Base-by-base conservation (phyloP, 2,329 filamentous ascomycete genomes). In the Septoria petroselini region DNA sequence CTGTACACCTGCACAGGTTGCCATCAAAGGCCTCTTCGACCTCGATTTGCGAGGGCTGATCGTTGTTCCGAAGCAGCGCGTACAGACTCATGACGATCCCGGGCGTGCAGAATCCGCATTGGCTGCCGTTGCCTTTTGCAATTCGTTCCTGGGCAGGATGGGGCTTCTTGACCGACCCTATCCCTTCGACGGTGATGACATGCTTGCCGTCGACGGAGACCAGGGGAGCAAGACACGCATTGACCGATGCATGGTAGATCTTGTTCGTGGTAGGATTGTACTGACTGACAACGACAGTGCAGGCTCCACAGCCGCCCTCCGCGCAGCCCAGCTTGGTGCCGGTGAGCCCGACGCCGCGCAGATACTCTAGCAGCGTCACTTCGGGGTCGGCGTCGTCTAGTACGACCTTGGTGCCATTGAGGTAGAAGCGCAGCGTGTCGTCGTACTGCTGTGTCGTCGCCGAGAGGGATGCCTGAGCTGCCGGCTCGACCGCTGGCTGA, bases 1-100 rank as follows among this genome's bases (percentile, higher is more conserved):
- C 93, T 0, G 93, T 98, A 70, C 93, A 98, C 45, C 93, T 82
- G 66, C 93, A 98, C 21, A 97, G 73, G 59, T 98, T 98, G 0
- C 93, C 93, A 68, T 98, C 93, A 63, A 97, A 97, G 0, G 91
- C 91, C 71, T 97, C 93, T 70, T 98, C 93, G 27, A 97, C 79
- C 23, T 94, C 88, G 59, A 88, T 81, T 63, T 91, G 82, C 2
- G 82, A 84, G 0, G 91, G 91, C 15, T 78, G 77, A 3, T 83
- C 76, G 58, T 91, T 86, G 64, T 97, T 97, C 52, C 93, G 81
- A 25, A 98, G 76, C 37, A 97, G 76, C 4, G 93, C 93, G 69
- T 98, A 98, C 48, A 97, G 71, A 68, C 91, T 96, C 83, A 97
- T 97, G 55, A 97, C 91, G 63, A 98, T 97, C 2, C 93, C 93